Evolutionary conservation across 2,329 filamentous ascomycete species (phyloP), one percentile per base, ranked within the genome.

Genomic region (Penicillium sp.): DNA sequence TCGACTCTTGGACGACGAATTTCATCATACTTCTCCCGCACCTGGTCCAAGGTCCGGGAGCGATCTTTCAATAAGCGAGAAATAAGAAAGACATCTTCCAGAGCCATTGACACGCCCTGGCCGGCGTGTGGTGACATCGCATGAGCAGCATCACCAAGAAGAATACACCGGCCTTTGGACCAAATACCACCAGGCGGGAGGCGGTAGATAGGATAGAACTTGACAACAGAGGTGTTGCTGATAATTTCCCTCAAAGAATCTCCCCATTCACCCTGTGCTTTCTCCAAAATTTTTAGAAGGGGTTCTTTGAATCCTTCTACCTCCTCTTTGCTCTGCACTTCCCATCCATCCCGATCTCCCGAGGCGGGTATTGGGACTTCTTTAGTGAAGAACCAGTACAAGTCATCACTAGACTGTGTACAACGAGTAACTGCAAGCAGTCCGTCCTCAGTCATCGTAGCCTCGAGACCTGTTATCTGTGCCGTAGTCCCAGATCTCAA

Each of bases 31-130:
- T 49, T 61, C 20, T 46, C 39, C 46, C 58, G 66, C 9, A 63
- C 58, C 10, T 65, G 57, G 2, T 45, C 20, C 10, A 68, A 32
- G 13, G 56, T 13, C n/a, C 51, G 33, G 12, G 42, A 37, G 1
- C 33, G 20, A 30, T 65, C 54, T 15, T 59, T 49, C 8, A 69
- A 47, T 12, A 70, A 27, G 2, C 63, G 58, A 3, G 68, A 65
- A 3, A 71, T 51, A 27, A 69, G 43, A 34, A 67, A 66, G 0
- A 55, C 56, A 56, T 83, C 81, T 57, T 84, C 80, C n/a, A 83
- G 53, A 0, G 78, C 80, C 68, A 82, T 80, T 8, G 75, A 78
- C 0, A 77, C 75, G 0, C 81, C 81, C 62, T 83, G 80, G 2
- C 80, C 79, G 1, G 74, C 73, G 58, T 69, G 68, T 5, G 68